Percentiles rank a stretch among this genome's conserved stretches.
These are phyloP conservation scores for Daldinia vernicosa DNA, from an alignment of 495 filamentous ascomycete genomes.

Conservation along the genomic window DNA sequence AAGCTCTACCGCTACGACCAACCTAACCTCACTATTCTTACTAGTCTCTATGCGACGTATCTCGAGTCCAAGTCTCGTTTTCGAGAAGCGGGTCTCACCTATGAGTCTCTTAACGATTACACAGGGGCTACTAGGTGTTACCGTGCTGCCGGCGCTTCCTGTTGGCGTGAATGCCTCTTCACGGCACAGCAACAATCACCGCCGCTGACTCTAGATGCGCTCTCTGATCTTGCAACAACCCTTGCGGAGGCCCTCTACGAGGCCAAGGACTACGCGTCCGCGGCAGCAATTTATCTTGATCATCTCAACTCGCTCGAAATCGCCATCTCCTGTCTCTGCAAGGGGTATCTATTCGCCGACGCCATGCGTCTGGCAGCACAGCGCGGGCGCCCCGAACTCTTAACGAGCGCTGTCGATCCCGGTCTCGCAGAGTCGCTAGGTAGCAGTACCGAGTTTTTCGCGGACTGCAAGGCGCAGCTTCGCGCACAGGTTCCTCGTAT, in stretches of 20 bases:
- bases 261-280: conserved; percentile 79
- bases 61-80: conserved; percentile 77
- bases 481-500: conserved; percentile 85
- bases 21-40: conserved; percentile 64
- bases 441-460: conserved; percentile 83
- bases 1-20: conserved; percentile 84
- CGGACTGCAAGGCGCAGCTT: conserved; percentile 88
- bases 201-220: conserved; percentile 63
- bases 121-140: conserved; percentile 78
- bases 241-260: conserved; percentile 80
- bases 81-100: conserved; percentile 85
- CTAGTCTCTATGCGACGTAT: conserved; percentile 77
- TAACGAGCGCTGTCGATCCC: conserved; percentile 69
- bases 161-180: conserved; percentile 91
- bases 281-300: conserved; percentile 81
- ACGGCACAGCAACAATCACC: conserved; percentile 69
- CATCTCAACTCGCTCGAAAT: conserved; percentile 74
- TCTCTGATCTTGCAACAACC: conserved; percentile 68
- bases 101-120: conserved; percentile 84
- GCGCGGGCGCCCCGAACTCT: conserved; percentile 55
- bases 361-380: conserved; percentile 73
- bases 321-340: conserved; percentile 78
- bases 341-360: conserved; percentile 83
- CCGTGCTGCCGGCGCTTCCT: conserved; percentile 70
- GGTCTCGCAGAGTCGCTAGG: conserved; percentile 81